Evolutionary conservation across 2,329 filamentous ascomycete genomes (phyloP).

Genomic region (Colletotrichum salicis): DNA sequence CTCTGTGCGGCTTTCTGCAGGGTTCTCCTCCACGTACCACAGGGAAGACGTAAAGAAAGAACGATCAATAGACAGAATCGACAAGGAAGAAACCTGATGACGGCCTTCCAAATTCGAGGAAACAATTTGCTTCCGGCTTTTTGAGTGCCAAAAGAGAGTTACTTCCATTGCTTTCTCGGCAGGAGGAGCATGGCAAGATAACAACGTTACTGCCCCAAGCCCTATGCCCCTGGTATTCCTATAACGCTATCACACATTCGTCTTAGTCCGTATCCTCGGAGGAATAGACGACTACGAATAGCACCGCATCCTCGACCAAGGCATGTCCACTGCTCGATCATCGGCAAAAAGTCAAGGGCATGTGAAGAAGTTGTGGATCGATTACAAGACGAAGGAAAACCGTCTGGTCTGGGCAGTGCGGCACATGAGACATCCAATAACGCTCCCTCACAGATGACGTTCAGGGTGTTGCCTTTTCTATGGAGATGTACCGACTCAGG

Average conservation of each 20-base stretch:
- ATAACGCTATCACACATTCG: constrained; percentile 12
- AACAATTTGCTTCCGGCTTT: neutral
- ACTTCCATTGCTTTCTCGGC: neutral
- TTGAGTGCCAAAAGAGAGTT: no score
- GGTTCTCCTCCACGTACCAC: neutral
- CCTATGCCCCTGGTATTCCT: constrained; percentile 16
- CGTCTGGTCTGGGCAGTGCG: neutral
- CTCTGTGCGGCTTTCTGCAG: neutral
- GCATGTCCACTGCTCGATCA: neutral
- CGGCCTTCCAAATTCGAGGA: neutral
- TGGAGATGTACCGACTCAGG: neutral
- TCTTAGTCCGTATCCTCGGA: neutral
- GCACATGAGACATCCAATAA: constrained; percentile 1
- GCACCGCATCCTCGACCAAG: neutral
- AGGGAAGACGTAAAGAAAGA: neutral
- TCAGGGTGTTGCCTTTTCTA: neutral
- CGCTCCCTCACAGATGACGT: neutral
- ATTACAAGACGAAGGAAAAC: neutral
- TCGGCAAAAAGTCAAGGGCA: constrained; percentile 3
- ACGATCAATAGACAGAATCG: neutral
- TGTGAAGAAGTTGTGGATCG: constrained; percentile 5
- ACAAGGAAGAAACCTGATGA: neutral
- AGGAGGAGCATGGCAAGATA: constrained; percentile 4
- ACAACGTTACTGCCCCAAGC: constrained; percentile 15
- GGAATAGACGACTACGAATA: neutral